Evolutionary conservation across 768 basidiomycete genomes (phyloP).

Genomic region (Rubroboletus satanas): DNA sequence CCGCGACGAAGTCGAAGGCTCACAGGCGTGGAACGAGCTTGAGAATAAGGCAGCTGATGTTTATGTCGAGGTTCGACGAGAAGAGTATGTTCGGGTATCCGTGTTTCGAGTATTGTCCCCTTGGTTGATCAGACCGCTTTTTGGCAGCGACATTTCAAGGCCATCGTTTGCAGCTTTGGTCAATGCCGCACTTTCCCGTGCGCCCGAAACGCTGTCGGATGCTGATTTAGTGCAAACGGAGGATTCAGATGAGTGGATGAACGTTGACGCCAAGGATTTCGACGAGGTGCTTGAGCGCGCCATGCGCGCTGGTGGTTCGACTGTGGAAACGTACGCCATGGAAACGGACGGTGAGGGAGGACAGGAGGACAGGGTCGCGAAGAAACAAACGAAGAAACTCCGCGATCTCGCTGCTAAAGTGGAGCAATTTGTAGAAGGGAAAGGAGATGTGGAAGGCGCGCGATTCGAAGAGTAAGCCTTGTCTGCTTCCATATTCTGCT

Average conservation of each 20-base stretch:
- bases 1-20: conserved; percentile 71
- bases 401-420: conserved; percentile 81
- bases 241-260: conserved; percentile 84
- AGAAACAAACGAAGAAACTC: conserved; percentile 65
- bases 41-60: conserved; percentile 67
- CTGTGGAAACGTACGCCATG: conserved; percentile 39
- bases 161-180: conserved; percentile 75
- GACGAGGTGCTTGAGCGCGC: conserved; percentile 64
- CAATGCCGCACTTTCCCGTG: conserved; percentile 54
- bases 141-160: conserved; percentile 51
- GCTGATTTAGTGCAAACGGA: conserved; percentile 39
- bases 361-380: conserved; percentile 44
- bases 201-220: conserved; percentile 28
- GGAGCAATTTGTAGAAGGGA: conserved; percentile 83
- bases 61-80: conserved; percentile 58
- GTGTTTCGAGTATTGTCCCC: not conserved
- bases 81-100: conserved; percentile 53
- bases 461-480: conserved; percentile 79
- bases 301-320: conserved; percentile 12
- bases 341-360: conserved; percentile 41
- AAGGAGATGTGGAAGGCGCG: conserved; percentile 88
- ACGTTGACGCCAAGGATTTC: conserved; percentile 68
- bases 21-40: conserved; percentile 65
- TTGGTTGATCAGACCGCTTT: conserved; percentile 6
- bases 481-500: not conserved